Evolutionary conservation across 2,329 filamentous ascomycete species (phyloP), one percentile per base, ranked within the genome.

Genomic region (Microsporum ferrugineum): DNA sequence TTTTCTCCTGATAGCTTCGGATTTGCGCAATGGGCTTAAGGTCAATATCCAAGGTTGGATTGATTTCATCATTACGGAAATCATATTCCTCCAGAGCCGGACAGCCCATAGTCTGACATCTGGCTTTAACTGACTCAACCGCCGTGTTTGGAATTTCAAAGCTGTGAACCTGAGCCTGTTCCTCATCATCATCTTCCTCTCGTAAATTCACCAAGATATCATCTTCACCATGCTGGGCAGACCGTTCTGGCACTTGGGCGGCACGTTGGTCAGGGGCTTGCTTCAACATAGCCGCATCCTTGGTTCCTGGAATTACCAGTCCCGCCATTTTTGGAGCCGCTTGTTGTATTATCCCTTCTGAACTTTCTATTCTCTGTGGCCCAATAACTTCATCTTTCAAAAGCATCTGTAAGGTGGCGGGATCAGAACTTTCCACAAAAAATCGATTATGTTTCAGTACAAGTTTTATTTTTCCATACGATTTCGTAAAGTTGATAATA

Each of bases 41-140:
- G 72, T 97, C 92, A 67, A 99, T 99, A 61, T 97, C 91, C 39
- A 99, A 79, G 58, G 89, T 96, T 0, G 92, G 84, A 69, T 97
- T 99, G 67, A 85, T 82, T 63, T 88, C 84, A 71, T 99, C 94
- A 67, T 94, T 91, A 62, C 91, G 83, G 74, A 97, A 99, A 72
- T 99, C 94, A 73, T 99, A 99, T 75, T 99, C 94, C 72, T 97
- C 91, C 6, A 96, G 83, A 6, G 96, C 87, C 2, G 94, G 94
- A 64, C 90, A 88, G 31, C 87, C 88, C 58, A 99, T 84, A 53
- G 88, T 87, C 59, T 95, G 82, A 70, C 94, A 97, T 62, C 90
- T 87, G 73, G 94, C 91, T 69, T 95, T 89, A 1, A 97, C 91
- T 2, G 82, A 82, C 75, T 96, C 91, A 47, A 96, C 91, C 51